Percentiles rank a stretch among this genome's conserved stretches.
phyloP scores from a whole-genome alignment of 2,329 filamentous ascomycete species.

The Alternaria ventricosa region DNA sequence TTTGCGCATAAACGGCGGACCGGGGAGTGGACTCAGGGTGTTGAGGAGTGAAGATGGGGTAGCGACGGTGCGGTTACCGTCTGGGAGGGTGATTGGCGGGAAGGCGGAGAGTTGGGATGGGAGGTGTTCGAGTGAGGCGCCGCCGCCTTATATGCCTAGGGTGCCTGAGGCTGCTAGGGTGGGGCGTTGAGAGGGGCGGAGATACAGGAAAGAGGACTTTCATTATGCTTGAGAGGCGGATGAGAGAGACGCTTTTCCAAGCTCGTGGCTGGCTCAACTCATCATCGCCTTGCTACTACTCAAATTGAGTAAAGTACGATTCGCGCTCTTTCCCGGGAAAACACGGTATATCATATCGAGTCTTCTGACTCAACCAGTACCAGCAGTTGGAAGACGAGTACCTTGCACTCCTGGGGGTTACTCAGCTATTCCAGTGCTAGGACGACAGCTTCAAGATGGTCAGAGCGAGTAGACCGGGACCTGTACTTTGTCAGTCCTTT shows the following conservation, averaged over 20 bases:
- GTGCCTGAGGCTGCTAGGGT: constrained; percentile 15
- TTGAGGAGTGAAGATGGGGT: neutral
- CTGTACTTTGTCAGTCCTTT: neutral
- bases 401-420: too few species aligned
- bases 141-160: constrained; percentile 22
- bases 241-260: neutral
- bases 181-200: constrained; percentile 1
- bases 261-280: neutral
- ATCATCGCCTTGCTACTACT: neutral
- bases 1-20: neutral
- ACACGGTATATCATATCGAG: neutral
- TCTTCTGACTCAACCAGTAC: neutral
- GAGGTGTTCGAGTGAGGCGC: constrained; percentile 2
- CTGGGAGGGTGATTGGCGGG: neutral
- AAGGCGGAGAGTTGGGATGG: neutral
- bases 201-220: neutral
- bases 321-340: neutral
- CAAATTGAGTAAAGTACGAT: neutral
- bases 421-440: neutral
- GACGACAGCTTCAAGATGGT: neutral
- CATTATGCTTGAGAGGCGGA: neutral
- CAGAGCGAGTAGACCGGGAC: neutral
- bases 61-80: neutral
- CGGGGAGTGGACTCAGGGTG: neutral
- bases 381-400: neutral